Percentiles rank a stretch among this genome's conserved stretches.
phyloP scores from a whole-genome alignment of 305 asterid species.

The Fraxinus velutina region DNA sequence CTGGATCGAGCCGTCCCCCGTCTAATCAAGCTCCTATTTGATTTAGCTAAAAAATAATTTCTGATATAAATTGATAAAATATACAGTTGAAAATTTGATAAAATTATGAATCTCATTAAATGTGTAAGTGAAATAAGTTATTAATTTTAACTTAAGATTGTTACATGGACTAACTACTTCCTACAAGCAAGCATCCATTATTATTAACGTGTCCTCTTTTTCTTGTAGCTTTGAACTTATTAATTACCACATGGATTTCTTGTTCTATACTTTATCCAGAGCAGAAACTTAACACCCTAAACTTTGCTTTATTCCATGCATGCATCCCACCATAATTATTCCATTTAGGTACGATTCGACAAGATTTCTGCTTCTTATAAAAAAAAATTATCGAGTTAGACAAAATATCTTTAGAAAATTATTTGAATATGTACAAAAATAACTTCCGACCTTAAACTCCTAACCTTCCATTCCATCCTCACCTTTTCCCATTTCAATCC shows the following conservation, averaged over 20 bases:
- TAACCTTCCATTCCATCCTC: slow-evolving; percentile 1
- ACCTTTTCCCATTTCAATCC: slow-evolving; percentile 20
- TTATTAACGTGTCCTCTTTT: background rate
- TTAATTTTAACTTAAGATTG: too few relatives aligned
- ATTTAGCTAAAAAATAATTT: too few relatives aligned
- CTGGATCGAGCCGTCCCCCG: background rate
- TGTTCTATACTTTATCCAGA: slow-evolving; percentile 1
- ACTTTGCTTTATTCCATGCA: slow-evolving; percentile 35
- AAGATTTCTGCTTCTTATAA: background rate
- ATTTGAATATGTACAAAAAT: background rate
- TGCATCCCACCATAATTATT: slow-evolving; percentile 5
- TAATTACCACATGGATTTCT: slow-evolving; percentile 17
- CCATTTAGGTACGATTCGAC: background rate
- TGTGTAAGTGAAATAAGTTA: too few relatives aligned
- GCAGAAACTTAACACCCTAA: background rate
- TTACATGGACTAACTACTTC: background rate
- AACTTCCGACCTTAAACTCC: background rate
- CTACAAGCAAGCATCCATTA: background rate
- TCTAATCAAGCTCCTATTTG: background rate
- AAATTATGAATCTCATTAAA: too few relatives aligned
- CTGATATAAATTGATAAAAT: too few relatives aligned
- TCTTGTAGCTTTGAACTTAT: background rate
- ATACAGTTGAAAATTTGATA: too few relatives aligned
- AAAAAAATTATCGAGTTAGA: too few relatives aligned
- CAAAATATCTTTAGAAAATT: too few relatives aligned